Conservation (phyloP, 768 basidiomycete species). For the Cystofilobasidium macerans region DNA sequence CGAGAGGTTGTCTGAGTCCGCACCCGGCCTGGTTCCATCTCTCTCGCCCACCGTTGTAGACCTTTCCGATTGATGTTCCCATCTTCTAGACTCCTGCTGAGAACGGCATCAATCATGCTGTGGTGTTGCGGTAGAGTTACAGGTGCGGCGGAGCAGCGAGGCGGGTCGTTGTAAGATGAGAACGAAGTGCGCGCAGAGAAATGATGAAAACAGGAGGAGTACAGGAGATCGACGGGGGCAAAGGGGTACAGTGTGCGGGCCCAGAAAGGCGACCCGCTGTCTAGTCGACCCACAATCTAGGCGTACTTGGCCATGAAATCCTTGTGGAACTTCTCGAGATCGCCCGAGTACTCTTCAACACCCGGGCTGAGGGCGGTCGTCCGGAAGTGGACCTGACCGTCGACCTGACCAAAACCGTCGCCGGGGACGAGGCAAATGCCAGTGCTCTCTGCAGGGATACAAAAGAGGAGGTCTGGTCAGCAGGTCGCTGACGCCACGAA, state of each 20-base stretch:
- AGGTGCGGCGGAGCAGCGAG: too few species aligned
- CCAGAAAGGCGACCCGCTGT: too few species aligned
- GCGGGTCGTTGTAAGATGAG: too few species aligned
- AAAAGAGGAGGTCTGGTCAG: neutral
- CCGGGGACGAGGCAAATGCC: constrained; percentile 85
- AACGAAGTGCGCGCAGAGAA: too few species aligned
- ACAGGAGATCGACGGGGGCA: too few species aligned
- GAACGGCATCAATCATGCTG: too few species aligned
- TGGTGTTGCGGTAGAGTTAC: too few species aligned
- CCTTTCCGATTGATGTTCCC: too few species aligned
- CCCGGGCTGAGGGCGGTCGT: constrained; percentile 81
- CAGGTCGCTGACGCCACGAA: neutral
- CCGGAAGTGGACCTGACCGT: constrained; percentile 80
- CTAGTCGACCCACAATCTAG: too few species aligned
- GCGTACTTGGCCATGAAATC: constrained; percentile 47
- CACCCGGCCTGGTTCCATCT: neutral
- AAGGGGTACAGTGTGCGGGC: too few species aligned
- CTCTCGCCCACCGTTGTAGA: neutral
- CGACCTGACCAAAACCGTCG: constrained; percentile 85
- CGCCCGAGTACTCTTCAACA: constrained; percentile 79
- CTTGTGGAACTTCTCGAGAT: constrained; percentile 64
- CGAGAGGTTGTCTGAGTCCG: constrained; percentile 1
- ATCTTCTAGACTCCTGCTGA: too few species aligned
- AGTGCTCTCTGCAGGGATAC: constrained; percentile 33
- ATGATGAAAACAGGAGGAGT: too few species aligned